phyloP scores from a whole-genome alignment of 805 yeast genomes.

The Yarrowia deformans region DNA sequence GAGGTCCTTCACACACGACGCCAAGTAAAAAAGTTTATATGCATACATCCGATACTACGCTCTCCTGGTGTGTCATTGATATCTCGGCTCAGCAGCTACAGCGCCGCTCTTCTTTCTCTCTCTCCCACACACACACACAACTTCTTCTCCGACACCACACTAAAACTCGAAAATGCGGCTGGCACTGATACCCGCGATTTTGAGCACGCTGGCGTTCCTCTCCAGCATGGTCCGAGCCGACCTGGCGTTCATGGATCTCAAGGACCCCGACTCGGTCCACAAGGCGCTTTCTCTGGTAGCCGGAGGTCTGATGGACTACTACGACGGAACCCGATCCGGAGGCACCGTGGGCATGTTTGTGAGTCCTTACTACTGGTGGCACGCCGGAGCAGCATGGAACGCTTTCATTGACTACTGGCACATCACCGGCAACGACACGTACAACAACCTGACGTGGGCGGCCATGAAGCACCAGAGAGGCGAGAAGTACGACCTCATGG shows the following conservation, averaged over 20 bases:
- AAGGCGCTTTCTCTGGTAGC: constrained; percentile 67
- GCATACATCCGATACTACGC: constrained; percentile 2
- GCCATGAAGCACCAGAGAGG: constrained; percentile 75
- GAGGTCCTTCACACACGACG: not conserved
- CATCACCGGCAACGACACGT: constrained; percentile 72
- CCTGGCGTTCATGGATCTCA: constrained; percentile 42
- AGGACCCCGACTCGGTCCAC: constrained; percentile 43
- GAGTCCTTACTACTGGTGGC: constrained; percentile 89
- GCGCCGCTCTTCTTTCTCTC: not conserved
- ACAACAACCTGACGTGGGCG: constrained; percentile 60
- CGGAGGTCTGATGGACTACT: constrained; percentile 81
- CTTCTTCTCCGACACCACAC: too few relatives aligned
- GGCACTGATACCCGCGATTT: constrained; percentile 20
- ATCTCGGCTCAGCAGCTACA: not conserved
- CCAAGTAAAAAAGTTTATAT: constrained; percentile 29
- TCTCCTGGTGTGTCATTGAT: not conserved
- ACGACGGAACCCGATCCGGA: constrained; percentile 69
- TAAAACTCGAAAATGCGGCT: constrained; percentile 12
- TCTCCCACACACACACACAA: not conserved
- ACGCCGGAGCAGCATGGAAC: constrained; percentile 78
- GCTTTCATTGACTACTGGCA: constrained; percentile 79
- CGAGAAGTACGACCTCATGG: constrained; percentile 70
- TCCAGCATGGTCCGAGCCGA: constrained; percentile 7
- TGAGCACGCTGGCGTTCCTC: constrained; percentile 23
- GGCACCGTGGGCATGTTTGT: constrained; percentile 76